Percentiles rank a stretch among this genome's conserved stretches.
Evolutionary conservation across 2,329 filamentous ascomycete species (phyloP).

Genomic region (Cordyceps cateniannulata): DNA sequence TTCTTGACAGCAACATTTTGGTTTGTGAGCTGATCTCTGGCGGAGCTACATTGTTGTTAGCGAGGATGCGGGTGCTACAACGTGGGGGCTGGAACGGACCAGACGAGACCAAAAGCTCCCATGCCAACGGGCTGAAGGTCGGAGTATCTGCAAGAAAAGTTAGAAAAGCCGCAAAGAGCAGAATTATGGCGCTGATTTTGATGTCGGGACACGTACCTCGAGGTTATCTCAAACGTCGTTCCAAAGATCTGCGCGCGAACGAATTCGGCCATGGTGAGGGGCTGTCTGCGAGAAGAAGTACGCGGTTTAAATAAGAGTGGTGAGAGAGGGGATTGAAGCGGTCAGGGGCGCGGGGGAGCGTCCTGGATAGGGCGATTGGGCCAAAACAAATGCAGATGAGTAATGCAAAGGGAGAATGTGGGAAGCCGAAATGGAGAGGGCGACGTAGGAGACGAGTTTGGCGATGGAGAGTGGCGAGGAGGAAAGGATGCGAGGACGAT

Average conservation of each 20-base stretch:
- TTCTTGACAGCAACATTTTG: slow-evolving; percentile 99
- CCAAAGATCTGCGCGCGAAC: slow-evolving; percentile 99
- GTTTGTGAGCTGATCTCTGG: slow-evolving; percentile 93
- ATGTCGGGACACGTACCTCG: slow-evolving; percentile 56
- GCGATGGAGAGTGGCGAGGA: background rate
- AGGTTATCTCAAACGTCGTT: slow-evolving; percentile 99
- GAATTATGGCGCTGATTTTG: background rate
- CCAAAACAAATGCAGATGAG: background rate
- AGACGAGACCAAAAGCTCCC: slow-evolving; percentile 97
- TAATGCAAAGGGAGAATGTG: background rate
- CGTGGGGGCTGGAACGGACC: slow-evolving; percentile 51
- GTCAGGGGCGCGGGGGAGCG: slow-evolving; percentile 9
- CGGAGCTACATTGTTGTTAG: slow-evolving; percentile 57
- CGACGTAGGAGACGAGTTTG: background rate
- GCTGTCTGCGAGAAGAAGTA: slow-evolving; percentile 13
- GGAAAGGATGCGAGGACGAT: slow-evolving; percentile 7
- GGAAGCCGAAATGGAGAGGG: background rate
- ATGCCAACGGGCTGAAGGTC: slow-evolving; percentile 98
- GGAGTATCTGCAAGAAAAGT: slow-evolving; percentile 63
- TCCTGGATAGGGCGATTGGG: background rate
- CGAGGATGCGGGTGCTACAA: background rate
- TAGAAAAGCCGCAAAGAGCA: background rate
- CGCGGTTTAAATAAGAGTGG: slow-evolving; percentile 1
- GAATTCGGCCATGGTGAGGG: slow-evolving; percentile 88
- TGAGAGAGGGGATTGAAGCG: background rate